Base-by-base conservation (phyloP, 1,284 basidiomycete genomes). In the Marasmius oreades region DNA sequence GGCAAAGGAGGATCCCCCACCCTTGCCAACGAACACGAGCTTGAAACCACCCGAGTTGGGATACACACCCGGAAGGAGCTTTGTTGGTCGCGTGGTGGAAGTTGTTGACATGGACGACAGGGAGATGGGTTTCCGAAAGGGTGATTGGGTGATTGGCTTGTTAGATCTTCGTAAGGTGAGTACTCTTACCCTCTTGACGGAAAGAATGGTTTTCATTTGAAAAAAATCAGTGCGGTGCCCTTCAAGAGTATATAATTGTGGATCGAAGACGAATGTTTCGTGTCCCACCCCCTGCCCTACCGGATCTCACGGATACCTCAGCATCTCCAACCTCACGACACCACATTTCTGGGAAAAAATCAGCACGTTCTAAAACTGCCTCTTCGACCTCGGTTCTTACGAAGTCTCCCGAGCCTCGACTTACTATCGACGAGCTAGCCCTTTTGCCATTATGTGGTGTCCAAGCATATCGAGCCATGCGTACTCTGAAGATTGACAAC, bases 91-190 rank as follows among this genome's bases (percentile, higher is more conserved):
- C 42, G 86, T 86, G 33, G 67, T 94, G 47, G 88, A 91, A 63
- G 84, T 82, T 59, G 93, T 93, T 1, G 88, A 84, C 77, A 89
- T 92, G 54, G 90, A 94, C 16, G 78, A 77, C 48, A 77, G 77
- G 18, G 87, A 89, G 36, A 71, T 77, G 26, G 77, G 39, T 16
- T 42, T 84, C 20, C 77, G 77, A 65, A 82, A 84, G 61, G 90
- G 91, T 7, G 93, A 95, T 64, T 90, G 92, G 83, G 88, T 94
- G 10, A 75, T 91, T 57, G 93, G 92, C 10, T 64, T 94, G 55
- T 65, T 88, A 64, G 88, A 93, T 64, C 75, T 90, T 16, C 77
- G 80, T 60, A 92, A 92, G 84, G 92, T 92, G 59, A 63, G 81
- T 68, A 23, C 7, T 24, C n/a, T 31, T 51, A 10, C 12, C 22